Percentiles rank a stretch among this genome's conserved stretches.
Conservation (phyloP, 257 asterid genomes). For the Ocimum tenuiflorum region DNA sequence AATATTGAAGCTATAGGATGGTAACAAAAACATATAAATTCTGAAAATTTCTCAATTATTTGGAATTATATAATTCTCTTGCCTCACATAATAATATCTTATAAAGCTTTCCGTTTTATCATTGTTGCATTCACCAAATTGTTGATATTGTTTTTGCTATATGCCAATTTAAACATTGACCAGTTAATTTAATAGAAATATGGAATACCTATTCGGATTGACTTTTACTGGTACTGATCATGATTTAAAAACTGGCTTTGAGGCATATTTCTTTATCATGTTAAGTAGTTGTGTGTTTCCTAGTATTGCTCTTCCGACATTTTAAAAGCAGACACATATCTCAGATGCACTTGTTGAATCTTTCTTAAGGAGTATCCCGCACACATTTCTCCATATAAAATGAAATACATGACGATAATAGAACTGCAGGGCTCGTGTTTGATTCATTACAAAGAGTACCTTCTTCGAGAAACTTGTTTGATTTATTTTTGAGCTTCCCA, state of each 20-base stretch:
- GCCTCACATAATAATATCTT: background rate
- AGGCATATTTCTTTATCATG: background rate
- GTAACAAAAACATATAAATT: background rate
- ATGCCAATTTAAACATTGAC: background rate
- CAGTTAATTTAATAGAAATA: background rate
- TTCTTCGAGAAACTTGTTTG: background rate
- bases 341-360: background rate
- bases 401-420: background rate
- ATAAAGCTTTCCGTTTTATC: background rate
- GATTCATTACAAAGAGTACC: background rate
- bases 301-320: background rate
- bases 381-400: background rate
- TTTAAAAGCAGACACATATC: background rate
- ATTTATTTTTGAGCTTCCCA: background rate
- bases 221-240: background rate
- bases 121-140: background rate
- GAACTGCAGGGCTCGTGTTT: background rate
- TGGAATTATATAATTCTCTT: background rate
- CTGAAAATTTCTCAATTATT: background rate
- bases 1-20: background rate
- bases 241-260: background rate
- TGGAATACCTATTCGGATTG: background rate
- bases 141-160: background rate
- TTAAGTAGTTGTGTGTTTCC: background rate
- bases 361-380: background rate